Evolutionary conservation across 2,329 filamentous ascomycete genomes (phyloP).

Genomic region (Gliomastix tumulicola): DNA sequence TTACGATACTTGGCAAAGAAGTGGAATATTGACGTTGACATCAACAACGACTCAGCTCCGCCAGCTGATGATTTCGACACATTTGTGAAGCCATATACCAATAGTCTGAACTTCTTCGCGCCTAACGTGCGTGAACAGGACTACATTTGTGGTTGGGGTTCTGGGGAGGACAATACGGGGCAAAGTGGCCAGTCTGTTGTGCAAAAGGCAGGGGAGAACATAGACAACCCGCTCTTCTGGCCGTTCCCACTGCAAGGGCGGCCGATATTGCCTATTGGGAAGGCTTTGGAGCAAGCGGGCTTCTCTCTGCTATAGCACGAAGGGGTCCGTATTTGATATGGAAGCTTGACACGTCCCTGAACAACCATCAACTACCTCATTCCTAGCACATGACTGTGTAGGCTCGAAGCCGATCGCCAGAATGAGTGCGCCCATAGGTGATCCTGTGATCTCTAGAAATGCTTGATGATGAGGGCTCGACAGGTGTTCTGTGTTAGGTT

Average conservation of each 20-base stretch:
- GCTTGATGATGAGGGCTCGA: no score
- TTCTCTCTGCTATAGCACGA: slow-evolving; percentile 40
- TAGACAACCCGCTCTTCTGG: slow-evolving; percentile 53
- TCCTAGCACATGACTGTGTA: no score
- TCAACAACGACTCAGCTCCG: slow-evolving; percentile 21
- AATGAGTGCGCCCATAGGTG: no score
- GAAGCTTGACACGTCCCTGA: no score
- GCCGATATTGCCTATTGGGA: slow-evolving; percentile 41
- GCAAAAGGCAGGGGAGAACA: slow-evolving; percentile 20
- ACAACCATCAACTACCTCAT: no score
- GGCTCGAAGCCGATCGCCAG: no score
- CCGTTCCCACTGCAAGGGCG: slow-evolving; percentile 54
- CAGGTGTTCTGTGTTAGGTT: no score
- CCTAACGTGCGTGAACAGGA: slow-evolving; percentile 41
- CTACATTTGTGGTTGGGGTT: slow-evolving; percentile 39
- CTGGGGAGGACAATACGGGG: slow-evolving; percentile 6
- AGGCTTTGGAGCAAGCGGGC: slow-evolving; percentile 41
- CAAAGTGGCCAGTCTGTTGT: no score
- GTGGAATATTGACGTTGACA: slow-evolving; percentile 49
- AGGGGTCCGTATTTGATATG: no score
- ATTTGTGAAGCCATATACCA: slow-evolving; percentile 37
- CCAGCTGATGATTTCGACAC: slow-evolving; percentile 30
- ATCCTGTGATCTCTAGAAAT: no score
- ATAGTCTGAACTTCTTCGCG: slow-evolving; percentile 50
- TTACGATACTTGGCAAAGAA: slow-evolving; percentile 49